Percentiles rank a stretch among this genome's conserved stretches.
Conservation (phyloP, 176 grass and related monocot species). For the Eragrostis curvula region DNA sequence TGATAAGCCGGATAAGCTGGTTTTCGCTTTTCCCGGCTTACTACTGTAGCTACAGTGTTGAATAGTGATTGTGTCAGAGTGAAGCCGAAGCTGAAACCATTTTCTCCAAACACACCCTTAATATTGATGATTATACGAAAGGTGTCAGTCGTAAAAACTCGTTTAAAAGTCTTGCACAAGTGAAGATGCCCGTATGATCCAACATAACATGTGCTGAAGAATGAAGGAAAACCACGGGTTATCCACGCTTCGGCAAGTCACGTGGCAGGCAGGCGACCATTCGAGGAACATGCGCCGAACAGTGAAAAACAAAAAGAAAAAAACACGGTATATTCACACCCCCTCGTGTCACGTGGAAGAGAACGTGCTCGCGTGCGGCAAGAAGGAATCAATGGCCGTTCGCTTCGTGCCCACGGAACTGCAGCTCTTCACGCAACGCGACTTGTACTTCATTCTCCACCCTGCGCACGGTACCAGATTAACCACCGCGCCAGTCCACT, state of each 20-base stretch:
- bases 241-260: neutral
- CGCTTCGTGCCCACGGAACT: neutral
- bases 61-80: too few relatives aligned
- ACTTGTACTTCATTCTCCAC: neutral
- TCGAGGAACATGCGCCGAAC: neutral
- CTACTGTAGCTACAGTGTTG: too few relatives aligned
- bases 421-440: neutral
- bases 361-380: neutral
- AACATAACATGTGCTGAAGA: neutral
- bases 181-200: too few relatives aligned
- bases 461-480: too few relatives aligned
- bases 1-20: too few relatives aligned
- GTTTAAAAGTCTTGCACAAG: neutral
- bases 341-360: neutral
- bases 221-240: neutral
- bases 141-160: neutral
- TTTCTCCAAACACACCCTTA: too few relatives aligned
- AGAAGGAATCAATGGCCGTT: too few relatives aligned
- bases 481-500: too few relatives aligned
- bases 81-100: too few relatives aligned
- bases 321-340: neutral
- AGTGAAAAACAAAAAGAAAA: neutral
- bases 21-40: too few relatives aligned
- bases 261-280: neutral
- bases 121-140: too few relatives aligned